A percentile compares a stretch with the other conserved stretches of the same genome.
These are phyloP conservation scores for Rhizophlyctis rosea DNA, from an alignment of 192 early-diverging fungal genomes.

Conservation along the genomic window DNA sequence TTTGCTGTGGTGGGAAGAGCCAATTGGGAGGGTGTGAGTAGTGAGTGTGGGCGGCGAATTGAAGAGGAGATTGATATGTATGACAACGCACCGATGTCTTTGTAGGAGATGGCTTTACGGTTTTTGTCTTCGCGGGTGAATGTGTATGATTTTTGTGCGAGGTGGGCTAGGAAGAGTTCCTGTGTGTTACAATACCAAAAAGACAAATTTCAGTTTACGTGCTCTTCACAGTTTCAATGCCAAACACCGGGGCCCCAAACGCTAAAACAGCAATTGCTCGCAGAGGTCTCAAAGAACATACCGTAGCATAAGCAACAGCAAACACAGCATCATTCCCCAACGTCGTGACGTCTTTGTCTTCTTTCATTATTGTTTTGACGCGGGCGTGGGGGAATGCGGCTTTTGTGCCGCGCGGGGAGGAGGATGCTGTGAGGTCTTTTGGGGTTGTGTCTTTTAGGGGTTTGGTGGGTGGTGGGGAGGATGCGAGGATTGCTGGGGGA, in stretches of 20 bases:
- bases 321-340: slow-evolving; percentile 20
- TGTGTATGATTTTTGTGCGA: slow-evolving; percentile 12
- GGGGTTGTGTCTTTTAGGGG: too few relatives aligned
- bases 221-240: too few relatives aligned
- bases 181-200: too few relatives aligned
- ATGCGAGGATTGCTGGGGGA: too few relatives aligned
- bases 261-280: too few relatives aligned
- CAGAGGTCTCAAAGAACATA: too few relatives aligned
- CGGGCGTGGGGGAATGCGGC: slow-evolving; percentile 26
- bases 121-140: slow-evolving; percentile 5
- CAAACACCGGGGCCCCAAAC: too few relatives aligned
- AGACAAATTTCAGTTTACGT: too few relatives aligned
- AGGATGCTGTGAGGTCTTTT: too few relatives aligned
- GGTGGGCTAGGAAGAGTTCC: slow-evolving; percentile 26
- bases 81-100: slow-evolving; percentile 14
- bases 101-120: slow-evolving; percentile 17
- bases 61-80: not conserved
- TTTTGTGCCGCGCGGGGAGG: too few relatives aligned
- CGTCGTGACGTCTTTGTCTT: slow-evolving; percentile 11
- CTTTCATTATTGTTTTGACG: slow-evolving; percentile 28
- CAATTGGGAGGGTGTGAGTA: not conserved
- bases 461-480: too few relatives aligned
- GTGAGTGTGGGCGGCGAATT: not conserved
- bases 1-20: not conserved
- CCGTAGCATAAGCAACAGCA: slow-evolving; percentile 23